Evolutionary conservation across 2,329 filamentous ascomycete species (phyloP).

Genomic region (Colletotrichum truncatum): DNA sequence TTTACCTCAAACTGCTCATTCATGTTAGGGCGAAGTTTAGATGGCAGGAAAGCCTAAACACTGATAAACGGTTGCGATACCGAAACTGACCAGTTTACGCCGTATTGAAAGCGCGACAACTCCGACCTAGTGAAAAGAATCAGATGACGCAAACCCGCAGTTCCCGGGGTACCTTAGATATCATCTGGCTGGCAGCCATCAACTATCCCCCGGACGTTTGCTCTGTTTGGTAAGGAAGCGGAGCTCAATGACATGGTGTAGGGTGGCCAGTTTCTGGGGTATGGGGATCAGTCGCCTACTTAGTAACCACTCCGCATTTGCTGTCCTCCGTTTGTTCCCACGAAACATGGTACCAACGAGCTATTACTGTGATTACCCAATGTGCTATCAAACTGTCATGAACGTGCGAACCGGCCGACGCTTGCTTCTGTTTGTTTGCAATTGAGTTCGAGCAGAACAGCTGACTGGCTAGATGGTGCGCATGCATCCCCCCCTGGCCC

Average conservation of each 20-base stretch:
- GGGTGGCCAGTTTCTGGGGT: too few species aligned
- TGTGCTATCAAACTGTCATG: background rate
- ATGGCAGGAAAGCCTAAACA: background rate
- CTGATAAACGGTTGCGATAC: background rate
- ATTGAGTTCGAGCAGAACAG: background rate
- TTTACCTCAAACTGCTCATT: background rate
- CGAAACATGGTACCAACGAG: too few species aligned
- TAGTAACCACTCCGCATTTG: background rate
- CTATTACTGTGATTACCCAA: too few species aligned
- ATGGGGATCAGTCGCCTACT: too few species aligned
- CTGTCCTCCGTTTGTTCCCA: background rate
- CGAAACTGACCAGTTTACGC: background rate
- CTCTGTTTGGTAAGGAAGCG: too few species aligned
- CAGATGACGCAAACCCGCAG: too few species aligned
- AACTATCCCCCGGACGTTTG: too few species aligned
- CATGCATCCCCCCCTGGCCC: background rate
- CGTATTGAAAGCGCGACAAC: background rate
- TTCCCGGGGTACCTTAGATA: too few species aligned
- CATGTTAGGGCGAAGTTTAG: background rate
- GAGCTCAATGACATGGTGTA: too few species aligned
- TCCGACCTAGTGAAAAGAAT: background rate
- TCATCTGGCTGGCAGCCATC: too few species aligned
- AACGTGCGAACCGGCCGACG: background rate
- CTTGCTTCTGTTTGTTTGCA: background rate
- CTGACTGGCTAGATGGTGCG: background rate